Base-by-base conservation (phyloP, 805 yeast species). In the Babjeviella inositovora region DNA sequence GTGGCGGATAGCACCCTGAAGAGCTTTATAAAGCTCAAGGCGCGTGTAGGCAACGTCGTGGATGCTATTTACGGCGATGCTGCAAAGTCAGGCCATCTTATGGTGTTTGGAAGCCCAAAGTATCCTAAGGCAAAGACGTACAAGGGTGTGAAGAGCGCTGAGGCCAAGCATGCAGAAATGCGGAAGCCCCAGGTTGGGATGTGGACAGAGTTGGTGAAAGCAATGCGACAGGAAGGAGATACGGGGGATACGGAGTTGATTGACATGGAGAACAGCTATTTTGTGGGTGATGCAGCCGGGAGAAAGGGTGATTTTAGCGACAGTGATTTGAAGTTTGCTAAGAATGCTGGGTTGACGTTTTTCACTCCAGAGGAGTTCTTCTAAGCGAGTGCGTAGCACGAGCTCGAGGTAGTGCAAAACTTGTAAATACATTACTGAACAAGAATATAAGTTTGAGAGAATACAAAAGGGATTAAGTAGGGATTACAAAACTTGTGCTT, bases 241-340 rank as follows among this genome's bases (percentile, higher is more conserved):
- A 24, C 15, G 5, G n/a, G 23, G 1, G 35, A 39, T 3, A 30
- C 32, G 0, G 36, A 37, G 3, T 27, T 28, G 6, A 33, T 70
- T 2, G 70, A 69, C 34, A 23, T 40, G 23, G 47, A 39, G 0
- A 32, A 45, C 7, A 64, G 80, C 23, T 54, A 71, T 25, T 90
- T 50, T 43, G 85, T 84, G n/a, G 98, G 98, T 5, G 98, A 87
- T 50, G 97, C 97, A 0, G 97, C 95, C 5, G 98, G 97, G 1
- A 55, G 97, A 25, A 37, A 41, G 2, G 44, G 39, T 0, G 97
- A 87, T 44, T 77, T 74, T 40, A 79, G 90, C 55, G 84, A 79
- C 34, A 65, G 77, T 23, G 98, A 87, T 43, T 45, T 41, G 31
- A 40, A 29, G 26, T 85, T 85, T 55, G 95, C 97, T 0, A 32